Evolutionary conservation across 345 rosid genomes (phyloP), one percentile per base, ranked within the genome.

Genomic region (Aethionema arabicum): DNA sequence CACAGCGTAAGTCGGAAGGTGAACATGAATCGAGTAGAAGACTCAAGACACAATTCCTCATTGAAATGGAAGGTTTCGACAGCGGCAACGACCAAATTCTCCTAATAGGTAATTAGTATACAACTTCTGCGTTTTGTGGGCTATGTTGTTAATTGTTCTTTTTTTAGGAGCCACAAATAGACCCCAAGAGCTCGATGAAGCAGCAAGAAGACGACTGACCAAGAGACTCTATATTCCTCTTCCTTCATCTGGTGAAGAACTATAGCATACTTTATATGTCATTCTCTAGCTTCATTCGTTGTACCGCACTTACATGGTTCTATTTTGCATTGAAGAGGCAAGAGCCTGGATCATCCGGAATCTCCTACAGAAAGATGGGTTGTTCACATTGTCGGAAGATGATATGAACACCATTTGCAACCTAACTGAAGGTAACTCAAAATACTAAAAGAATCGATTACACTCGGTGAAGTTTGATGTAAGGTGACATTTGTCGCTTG

Each of bases 121-220:
- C 42, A 53, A 44, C 47, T 53, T 42, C 12, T 66, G 47, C 32
- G 46, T 47, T 47, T 7, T 54, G 38, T 47, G 31, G 51, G 27
- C 13, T 60, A 29, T 38, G 37, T 7, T 61, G 33, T 36, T 60
- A 6, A 13, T 6, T 58, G 11, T 66, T 43, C 78, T 15, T 44
- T 42, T 39, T 43, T 74, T 74, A 93, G 96, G 99, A 68, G 99
- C 99, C 57, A 90, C 97, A 42, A 93, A 90, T 79, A 80, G 97
- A 65, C 97, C 99, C 52, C 99, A 93, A 74, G 99, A 93, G 77
- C 96, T 93, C 21, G 97, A 93, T 78, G 97, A 93, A 75, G 95
- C 97, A 52, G 99, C 99, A 37, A 73, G 99, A 67, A 90, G 97
- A 66, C 82, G 97, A 61, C 96, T 93, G 54, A 84, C 90, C 31